Evolutionary conservation across 73 alveolate genomes (phyloP).

Genomic region (Paramecium primaurelia): DNA sequence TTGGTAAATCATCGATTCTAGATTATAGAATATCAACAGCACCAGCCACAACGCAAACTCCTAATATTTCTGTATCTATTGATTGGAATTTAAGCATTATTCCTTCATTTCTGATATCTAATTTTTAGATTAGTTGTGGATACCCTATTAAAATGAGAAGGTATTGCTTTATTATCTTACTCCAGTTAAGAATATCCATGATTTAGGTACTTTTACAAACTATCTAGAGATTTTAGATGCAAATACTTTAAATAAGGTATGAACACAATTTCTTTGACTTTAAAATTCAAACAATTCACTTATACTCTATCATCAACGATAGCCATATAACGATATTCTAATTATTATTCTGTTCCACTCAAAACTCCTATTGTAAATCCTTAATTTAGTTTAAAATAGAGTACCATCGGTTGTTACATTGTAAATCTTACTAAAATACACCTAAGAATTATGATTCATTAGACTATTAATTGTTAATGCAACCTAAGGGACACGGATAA

Average conservation of each 20-base stretch:
- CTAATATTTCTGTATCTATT: neutral
- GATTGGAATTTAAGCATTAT: neutral
- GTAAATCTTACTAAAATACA: neutral
- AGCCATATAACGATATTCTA: neutral
- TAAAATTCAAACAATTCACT: constrained; percentile 10
- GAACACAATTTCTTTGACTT: neutral
- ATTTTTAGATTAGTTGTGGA: neutral
- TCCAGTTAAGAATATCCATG: constrained; percentile 10
- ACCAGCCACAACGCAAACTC: constrained; percentile 16
- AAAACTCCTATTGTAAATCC: constrained; percentile 37
- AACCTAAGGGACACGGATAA: neutral
- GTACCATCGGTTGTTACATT: neutral
- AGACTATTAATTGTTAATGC: neutral
- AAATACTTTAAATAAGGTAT: neutral
- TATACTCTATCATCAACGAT: constrained; percentile 12
- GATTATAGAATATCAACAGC: constrained; percentile 11
- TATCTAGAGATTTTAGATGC: neutral
- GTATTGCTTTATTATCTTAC: neutral
- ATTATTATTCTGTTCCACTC: neutral
- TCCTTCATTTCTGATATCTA: constrained; percentile 20
- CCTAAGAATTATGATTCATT: neutral
- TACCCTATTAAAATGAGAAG: neutral
- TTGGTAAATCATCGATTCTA: neutral
- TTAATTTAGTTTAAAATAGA: neutral
- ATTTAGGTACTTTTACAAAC: constrained; percentile 7